Conservation (phyloP, 352 stramenopile species). For the Lagenidium giganteum region DNA sequence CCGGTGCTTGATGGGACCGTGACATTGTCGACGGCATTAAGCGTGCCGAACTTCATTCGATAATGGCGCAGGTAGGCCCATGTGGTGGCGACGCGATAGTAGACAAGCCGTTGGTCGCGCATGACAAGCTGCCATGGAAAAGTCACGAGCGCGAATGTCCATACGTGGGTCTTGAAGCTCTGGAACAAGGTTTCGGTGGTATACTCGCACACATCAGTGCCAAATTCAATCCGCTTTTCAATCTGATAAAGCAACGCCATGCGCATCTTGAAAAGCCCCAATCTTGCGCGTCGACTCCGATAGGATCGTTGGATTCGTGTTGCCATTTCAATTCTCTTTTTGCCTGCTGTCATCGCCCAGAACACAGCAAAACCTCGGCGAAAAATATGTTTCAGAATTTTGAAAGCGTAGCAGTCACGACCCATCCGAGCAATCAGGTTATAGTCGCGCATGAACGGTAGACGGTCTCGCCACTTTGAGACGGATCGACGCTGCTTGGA, state of each 20-base stretch:
- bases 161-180: conserved; percentile 13
- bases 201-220: conserved; percentile 14
- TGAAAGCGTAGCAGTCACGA: conserved; percentile 4
- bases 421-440: conserved; percentile 17
- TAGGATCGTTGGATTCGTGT: conserved; percentile 25
- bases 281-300: conserved; percentile 21
- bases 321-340: conserved; percentile 20
- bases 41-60: conserved; percentile 21
- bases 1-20: background rate
- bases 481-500: background rate
- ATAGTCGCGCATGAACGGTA: conserved; percentile 23
- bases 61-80: conserved; percentile 24
- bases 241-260: conserved; percentile 33
- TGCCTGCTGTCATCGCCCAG: conserved; percentile 27
- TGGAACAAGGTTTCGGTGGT: conserved; percentile 11
- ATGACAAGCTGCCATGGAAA: conserved; percentile 27
- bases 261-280: conserved; percentile 23
- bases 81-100: conserved; percentile 30
- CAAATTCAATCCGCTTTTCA: conserved; percentile 10
- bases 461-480: conserved; percentile 11
- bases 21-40: conserved; percentile 18
- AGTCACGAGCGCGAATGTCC: conserved; percentile 29
- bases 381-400: conserved; percentile 21
- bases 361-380: conserved; percentile 19
- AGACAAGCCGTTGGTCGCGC: too few relatives aligned